Conservation (phyloP, 768 basidiomycete genomes). For the Kwoniella dejecticola region DNA sequence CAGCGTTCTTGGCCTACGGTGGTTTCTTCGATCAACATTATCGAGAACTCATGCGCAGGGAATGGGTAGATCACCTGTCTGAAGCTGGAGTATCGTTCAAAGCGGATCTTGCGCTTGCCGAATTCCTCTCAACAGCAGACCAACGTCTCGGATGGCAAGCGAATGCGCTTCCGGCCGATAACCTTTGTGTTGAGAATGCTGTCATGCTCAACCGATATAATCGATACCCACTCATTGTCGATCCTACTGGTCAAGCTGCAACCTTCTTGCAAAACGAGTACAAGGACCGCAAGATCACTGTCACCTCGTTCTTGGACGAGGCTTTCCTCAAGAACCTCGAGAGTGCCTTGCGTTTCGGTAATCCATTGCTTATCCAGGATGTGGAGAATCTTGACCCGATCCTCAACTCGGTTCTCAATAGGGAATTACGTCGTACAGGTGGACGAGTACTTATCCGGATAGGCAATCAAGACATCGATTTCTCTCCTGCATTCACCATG, state of each 20-base stretch:
- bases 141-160: constrained; percentile 95
- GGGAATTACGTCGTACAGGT: constrained; percentile 91
- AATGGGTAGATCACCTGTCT: constrained; percentile 80
- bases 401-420: constrained; percentile 94
- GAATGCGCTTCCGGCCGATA: constrained; percentile 92
- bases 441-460: constrained; percentile 95
- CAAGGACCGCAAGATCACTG: constrained; percentile 92
- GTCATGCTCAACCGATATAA: constrained; percentile 98
- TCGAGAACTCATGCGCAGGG: constrained; percentile 68
- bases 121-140: constrained; percentile 95
- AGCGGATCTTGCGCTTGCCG: constrained; percentile 83
- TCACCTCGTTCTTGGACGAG: constrained; percentile 97
- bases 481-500: constrained; percentile 99
- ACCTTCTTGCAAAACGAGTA: constrained; percentile 92
- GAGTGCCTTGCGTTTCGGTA: constrained; percentile 97
- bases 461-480: constrained; percentile 97
- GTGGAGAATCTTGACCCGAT: constrained; percentile 98
- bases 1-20: constrained; percentile 93
- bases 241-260: constrained; percentile 96
- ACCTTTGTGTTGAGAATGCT: constrained; percentile 96
- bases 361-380: constrained; percentile 94
- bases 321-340: constrained; percentile 98
- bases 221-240: constrained; percentile 95
- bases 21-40: constrained; percentile 99
- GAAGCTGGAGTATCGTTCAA: constrained; percentile 93